Base-by-base conservation (phyloP, 257 asterid species). In the Pogostemon cablin region DNA sequence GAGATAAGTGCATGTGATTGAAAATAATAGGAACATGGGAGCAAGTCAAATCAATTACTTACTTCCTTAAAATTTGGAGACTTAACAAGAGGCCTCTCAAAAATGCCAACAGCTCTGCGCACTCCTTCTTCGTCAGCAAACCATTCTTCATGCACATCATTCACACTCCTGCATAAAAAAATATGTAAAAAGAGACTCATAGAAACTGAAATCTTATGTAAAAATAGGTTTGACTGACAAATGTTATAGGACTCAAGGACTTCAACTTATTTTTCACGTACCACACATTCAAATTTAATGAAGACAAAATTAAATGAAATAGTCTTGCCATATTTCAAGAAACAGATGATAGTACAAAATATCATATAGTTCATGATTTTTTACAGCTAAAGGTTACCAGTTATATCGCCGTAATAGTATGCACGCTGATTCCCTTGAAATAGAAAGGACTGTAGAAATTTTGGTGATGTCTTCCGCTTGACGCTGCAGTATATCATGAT, bases 101-200 rank as follows among this genome's bases (percentile, higher is more conserved):
- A 73, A 67, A 92, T 72, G 39, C 99, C 99, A 47, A 86, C 93
- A 74, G 88, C 86, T 73, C 76, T 81, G 53, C 97, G 95, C 43
- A 90, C 96, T 50, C 80, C 78, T 72, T 88, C 96, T 79, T 92
- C 98, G 38, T 88, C 87, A 20, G 93, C 88, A 79, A 92, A 92
- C 98, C 98, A 92, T 78, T 80, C 89, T 68, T 92, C 98, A 32
- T 92, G 96, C 68, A 92, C 98, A 69, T 86, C 79, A 80, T 80
- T 92, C 75, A 86, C 96, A 79, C 87, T 88, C 98, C 98, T 92
- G 71, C 60, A 76, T 62, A 48, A 76, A 61, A 58, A 74, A 73
- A 43, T 59, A 71, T 12, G 63, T 44, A 65, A 60, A 25, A 48
- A 10, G 15, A 48, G 17, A 56, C 37, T 63, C 46, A 58, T n/a